phyloP scores from a whole-genome alignment of 768 basidiomycete genomes.

The Amanita pseudoporphyria region DNA sequence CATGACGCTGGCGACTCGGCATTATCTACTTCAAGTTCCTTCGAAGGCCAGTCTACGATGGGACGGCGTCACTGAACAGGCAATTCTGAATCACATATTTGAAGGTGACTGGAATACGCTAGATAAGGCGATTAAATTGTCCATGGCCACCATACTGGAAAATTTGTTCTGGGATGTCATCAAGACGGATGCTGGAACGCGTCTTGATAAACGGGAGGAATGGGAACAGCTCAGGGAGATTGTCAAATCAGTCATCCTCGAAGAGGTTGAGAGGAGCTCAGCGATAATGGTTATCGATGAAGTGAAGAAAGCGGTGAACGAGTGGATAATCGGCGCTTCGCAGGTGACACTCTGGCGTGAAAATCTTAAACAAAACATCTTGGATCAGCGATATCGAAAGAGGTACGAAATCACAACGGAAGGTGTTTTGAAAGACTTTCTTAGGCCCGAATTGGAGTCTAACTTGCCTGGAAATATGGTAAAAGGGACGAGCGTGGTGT shows the following conservation, averaged over 20 bases:
- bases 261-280: not conserved
- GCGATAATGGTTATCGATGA: not conserved
- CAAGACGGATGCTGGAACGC: not conserved
- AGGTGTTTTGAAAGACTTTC: not conserved
- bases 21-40: not conserved
- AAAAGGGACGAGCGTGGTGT: not conserved
- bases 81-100: not conserved
- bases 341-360: not conserved
- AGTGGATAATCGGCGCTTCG: constrained; percentile 2
- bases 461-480: not conserved
- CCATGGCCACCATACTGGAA: not conserved
- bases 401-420: not conserved
- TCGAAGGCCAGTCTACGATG: not conserved
- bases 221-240: not conserved
- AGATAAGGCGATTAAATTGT: not conserved
- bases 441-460: not conserved
- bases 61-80: not conserved
- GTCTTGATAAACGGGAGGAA: not conserved
- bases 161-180: not conserved
- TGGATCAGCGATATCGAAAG: not conserved
- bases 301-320: not conserved
- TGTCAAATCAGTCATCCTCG: not conserved
- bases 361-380: not conserved
- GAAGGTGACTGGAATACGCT: not conserved
- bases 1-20: not conserved